Evolutionary conservation across 805 yeast species (phyloP).

Genomic region (Jamesozyma gamospora): DNA sequence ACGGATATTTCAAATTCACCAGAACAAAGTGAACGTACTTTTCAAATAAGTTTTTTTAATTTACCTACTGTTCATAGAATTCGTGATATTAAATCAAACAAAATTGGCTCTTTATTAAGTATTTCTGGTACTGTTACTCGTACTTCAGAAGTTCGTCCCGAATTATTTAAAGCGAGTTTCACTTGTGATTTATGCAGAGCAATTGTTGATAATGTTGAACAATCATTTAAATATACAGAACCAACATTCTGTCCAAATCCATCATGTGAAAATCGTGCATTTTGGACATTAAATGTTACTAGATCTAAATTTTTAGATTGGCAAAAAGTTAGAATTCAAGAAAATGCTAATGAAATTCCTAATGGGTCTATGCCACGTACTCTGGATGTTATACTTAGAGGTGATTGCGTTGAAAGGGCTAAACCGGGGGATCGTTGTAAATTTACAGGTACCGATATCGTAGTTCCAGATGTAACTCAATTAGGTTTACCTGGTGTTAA

Average conservation of each 20-base stretch:
- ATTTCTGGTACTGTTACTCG: conserved; percentile 93
- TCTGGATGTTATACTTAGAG: conserved; percentile 81
- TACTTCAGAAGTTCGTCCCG: conserved; percentile 94
- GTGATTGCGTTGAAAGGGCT: conserved; percentile 90
- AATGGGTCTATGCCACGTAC: conserved; percentile 99
- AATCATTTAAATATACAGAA: conserved; percentile 85
- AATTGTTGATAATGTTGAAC: conserved; percentile 80
- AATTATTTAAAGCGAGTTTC: conserved; percentile 75
- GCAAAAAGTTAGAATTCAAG: conserved; percentile 94
- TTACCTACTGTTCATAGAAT: conserved; percentile 74
- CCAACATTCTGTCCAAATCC: conserved; percentile 88
- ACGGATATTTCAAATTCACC: conserved; percentile 37
- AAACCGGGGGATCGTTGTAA: conserved; percentile 95
- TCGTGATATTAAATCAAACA: conserved; percentile 83
- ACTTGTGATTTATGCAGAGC: conserved; percentile 85
- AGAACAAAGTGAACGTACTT: conserved; percentile 57
- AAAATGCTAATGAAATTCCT: conserved; percentile 92
- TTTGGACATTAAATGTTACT: conserved; percentile 75
- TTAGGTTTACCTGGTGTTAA: conserved; percentile 91
- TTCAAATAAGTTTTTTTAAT: conserved; percentile 83
- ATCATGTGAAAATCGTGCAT: conserved; percentile 73
- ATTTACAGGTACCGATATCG: conserved; percentile 91
- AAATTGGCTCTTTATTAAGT: conserved; percentile 73
- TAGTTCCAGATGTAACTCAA: conserved; percentile 89
- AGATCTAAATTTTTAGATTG: conserved; percentile 89